phyloP scores from a whole-genome alignment of 176 grass and related monocot species.

The Pontederia crassipes region DNA sequence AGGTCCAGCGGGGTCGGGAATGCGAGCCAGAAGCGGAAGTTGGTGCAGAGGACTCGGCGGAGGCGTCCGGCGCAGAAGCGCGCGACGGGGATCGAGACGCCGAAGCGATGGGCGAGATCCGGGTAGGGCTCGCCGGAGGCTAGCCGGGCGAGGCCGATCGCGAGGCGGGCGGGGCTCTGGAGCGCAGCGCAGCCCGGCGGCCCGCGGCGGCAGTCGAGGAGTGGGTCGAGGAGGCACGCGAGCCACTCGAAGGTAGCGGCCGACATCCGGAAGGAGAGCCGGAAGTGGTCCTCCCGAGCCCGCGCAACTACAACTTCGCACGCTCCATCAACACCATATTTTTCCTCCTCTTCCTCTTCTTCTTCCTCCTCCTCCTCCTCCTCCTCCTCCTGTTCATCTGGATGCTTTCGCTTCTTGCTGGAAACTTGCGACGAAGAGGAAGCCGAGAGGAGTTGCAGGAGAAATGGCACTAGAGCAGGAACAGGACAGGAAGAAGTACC shows the following conservation, averaged over 20 bases:
- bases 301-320: background rate
- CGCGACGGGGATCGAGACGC: slow-evolving; percentile 34
- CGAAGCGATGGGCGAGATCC: slow-evolving; percentile 34
- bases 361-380: slow-evolving; percentile 3
- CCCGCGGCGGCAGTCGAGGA: slow-evolving; percentile 27
- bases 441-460: slow-evolving; percentile 4
- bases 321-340: background rate
- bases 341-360: background rate
- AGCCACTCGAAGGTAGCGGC: slow-evolving; percentile 70
- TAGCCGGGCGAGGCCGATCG: slow-evolving; percentile 58
- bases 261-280: slow-evolving; percentile 51
- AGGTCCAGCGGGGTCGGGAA: slow-evolving; percentile 32
- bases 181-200: slow-evolving; percentile 25
- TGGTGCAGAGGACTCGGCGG: slow-evolving; percentile 69
- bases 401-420: slow-evolving; percentile 29
- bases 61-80: slow-evolving; percentile 49
- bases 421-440: slow-evolving; percentile 21
- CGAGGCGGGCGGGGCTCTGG: slow-evolving; percentile 32
- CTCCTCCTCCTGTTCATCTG: background rate
- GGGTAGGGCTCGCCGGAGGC: slow-evolving; percentile 43
- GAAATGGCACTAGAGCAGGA: background rate
- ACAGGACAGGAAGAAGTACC: slow-evolving; percentile 4
- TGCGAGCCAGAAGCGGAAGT: slow-evolving; percentile 70
- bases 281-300: slow-evolving; percentile 43
- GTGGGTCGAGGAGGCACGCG: slow-evolving; percentile 67